Evolutionary conservation across 2,329 filamentous ascomycete species (phyloP).

Genomic region (Xylogone sp.): DNA sequence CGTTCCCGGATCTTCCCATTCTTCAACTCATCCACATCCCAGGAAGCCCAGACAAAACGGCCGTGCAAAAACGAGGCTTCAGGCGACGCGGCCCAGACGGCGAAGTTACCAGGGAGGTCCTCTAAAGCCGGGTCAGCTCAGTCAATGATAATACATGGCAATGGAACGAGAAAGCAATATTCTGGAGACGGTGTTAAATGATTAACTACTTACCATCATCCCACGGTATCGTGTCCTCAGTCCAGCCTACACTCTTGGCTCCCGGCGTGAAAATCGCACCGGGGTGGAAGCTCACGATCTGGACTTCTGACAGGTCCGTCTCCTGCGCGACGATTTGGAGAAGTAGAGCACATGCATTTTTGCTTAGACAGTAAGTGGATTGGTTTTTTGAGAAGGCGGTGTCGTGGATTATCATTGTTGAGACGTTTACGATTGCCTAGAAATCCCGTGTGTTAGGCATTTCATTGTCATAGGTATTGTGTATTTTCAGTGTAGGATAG

Average conservation of each 20-base stretch:
- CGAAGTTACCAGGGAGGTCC: neutral
- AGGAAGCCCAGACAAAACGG: constrained; percentile 42
- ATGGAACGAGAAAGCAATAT: neutral
- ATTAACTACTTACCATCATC: constrained; percentile 1
- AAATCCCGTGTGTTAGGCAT: neutral
- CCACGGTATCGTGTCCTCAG: neutral
- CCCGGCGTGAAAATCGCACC: neutral
- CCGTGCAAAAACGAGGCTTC: constrained; percentile 41
- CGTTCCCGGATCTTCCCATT: neutral
- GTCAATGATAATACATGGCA: neutral
- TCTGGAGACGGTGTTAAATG: no score
- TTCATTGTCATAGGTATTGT: no score
- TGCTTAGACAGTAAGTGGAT: neutral
- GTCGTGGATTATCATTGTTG: neutral
- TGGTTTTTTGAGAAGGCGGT: neutral
- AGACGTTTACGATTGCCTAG: neutral
- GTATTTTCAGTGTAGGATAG: no score
- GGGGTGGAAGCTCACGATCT: constrained; percentile 25
- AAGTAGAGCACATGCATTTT: neutral
- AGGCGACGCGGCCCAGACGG: constrained; percentile 7
- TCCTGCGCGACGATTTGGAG: neutral
- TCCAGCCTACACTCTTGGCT: neutral
- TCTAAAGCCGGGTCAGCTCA: neutral
- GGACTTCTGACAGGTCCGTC: constrained; percentile 27
- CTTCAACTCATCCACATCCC: constrained; percentile 45